Conservation (phyloP, 768 basidiomycete species). For the Psilocybe azurescens region DNA sequence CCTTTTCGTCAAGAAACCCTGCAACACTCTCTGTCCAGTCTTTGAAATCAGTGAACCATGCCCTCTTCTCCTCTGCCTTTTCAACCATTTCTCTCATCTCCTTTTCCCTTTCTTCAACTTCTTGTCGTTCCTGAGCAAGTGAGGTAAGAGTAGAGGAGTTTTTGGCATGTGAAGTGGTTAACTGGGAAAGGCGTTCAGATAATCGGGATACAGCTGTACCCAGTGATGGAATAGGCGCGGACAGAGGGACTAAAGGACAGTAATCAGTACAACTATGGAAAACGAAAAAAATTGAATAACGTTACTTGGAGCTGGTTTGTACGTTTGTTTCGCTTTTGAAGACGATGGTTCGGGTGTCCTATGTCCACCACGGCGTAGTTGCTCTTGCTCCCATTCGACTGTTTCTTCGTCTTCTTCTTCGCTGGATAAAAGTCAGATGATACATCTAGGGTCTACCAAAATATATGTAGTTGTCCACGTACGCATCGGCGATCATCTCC, state of each 20-base stretch:
- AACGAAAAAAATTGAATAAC: not conserved
- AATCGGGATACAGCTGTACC: conserved; percentile 65
- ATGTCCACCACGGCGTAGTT: conserved; percentile 77
- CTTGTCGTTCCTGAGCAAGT: conserved; percentile 64
- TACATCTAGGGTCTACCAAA: not conserved
- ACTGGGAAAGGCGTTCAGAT: conserved; percentile 57
- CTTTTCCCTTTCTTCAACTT: conserved; percentile 69
- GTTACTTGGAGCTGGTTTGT: conserved; percentile 76
- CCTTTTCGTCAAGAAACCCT: conserved; percentile 90
- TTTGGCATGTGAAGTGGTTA: conserved; percentile 72
- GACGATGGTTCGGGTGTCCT: conserved; percentile 39
- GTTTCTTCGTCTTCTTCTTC: conserved; percentile 88
- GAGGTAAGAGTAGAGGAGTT: conserved; percentile 61
- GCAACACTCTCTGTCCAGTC: conserved; percentile 87
- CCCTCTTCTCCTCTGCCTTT: conserved; percentile 76
- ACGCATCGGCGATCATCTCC: conserved; percentile 86
- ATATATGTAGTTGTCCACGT: conserved; percentile 30
- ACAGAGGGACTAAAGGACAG: conserved; percentile 61
- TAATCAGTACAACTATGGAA: conserved; percentile 15
- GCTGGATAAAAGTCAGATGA: conserved; percentile 36
- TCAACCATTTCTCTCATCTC: conserved; percentile 80
- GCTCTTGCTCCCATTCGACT: conserved; percentile 85
- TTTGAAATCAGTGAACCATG: conserved; percentile 80
- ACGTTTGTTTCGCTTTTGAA: conserved; percentile 56
- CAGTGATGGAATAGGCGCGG: conserved; percentile 68